Evolutionary conservation across 148 eudicot genomes (phyloP).

Genomic region (Talinum fruticosum): DNA sequence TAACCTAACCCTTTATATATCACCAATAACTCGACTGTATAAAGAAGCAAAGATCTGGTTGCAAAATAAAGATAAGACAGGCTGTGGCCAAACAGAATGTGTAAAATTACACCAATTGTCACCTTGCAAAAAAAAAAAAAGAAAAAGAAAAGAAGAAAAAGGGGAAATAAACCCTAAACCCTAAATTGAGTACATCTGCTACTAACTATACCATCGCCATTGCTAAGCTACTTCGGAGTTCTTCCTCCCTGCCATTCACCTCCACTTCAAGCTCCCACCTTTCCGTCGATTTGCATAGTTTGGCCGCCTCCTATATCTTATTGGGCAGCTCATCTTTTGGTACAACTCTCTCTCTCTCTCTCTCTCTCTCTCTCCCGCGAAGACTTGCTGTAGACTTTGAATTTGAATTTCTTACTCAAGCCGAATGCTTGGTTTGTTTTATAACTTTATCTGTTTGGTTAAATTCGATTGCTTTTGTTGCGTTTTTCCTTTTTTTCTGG

Average conservation of each 20-base stretch:
- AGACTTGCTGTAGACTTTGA: not conserved
- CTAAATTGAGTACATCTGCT: not conserved
- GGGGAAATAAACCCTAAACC: conserved; percentile 13
- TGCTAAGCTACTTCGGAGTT: not conserved
- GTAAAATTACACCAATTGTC: not conserved
- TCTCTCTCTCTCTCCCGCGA: not conserved
- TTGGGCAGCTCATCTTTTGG: not conserved
- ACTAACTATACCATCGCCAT: no score
- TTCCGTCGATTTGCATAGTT: no score
- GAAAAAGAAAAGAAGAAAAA: no score
- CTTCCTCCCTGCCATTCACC: not conserved
- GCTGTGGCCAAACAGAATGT: not conserved
- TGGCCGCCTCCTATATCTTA: no score
- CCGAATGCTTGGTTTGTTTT: not conserved
- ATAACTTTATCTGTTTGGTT: not conserved
- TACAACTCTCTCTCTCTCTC: not conserved
- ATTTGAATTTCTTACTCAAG: not conserved
- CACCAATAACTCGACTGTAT: no score
- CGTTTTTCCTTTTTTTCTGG: no score
- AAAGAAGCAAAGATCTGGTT: no score
- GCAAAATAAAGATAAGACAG: not conserved
- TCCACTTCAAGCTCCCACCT: not conserved
- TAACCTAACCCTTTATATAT: no score
- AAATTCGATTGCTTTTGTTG: not conserved
- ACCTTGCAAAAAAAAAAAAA: not conserved